Base-by-base conservation (phyloP, 2,329 filamentous ascomycete species). In the Nemania serpens region DNA sequence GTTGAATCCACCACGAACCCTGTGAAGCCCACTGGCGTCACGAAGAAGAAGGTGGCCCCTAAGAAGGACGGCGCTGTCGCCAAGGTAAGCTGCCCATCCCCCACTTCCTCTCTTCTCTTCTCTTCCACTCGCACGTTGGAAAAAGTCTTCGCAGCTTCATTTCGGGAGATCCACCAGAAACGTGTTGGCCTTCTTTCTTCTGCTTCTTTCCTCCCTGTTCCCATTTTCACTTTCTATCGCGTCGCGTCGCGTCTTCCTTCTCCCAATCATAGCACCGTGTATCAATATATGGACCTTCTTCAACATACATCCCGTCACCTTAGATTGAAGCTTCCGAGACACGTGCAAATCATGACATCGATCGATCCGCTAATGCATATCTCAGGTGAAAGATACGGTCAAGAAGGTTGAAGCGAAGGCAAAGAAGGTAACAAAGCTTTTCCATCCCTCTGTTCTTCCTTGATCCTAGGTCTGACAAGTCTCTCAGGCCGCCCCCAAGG, bases 1-100 rank as follows among this genome's bases (percentile, higher is more conserved):
- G 55, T 64, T 36, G 62, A 48, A 18, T 50, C 69, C 20, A 62
- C 62, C 47, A 63, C 55, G 17, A 72, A 70, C 65, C 65, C 70
- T 34, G 67, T 64, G 29, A 74, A 74, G 65, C 73, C 73, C 11
- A 63, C 64, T 41, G 73, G 72, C 46, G 71, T 74, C 58, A 74
- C 70, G 46, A 74, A 74, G 66, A 74, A 73, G 68, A 72, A 71
- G 61, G 57, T 69, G 13, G 63, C 65, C 9, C 64, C 71, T 2
- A 74, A 74, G 69, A 74, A 74, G 61, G 68, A 73, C 25, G 70
- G 68, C 51, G 68, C 68, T 48, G 70, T 64, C 41, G 68, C 69
- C 9, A 75, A 74, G 68, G 71, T 73, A 66, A 3, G 66, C 56
- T 49, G 7, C n/a, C 62, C 5, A 22, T 43, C 13, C 43, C 54